These are phyloP conservation scores for Blepharisma undulans DNA, from an alignment of 169 alveolate genomes.

Conservation along the genomic window DNA sequence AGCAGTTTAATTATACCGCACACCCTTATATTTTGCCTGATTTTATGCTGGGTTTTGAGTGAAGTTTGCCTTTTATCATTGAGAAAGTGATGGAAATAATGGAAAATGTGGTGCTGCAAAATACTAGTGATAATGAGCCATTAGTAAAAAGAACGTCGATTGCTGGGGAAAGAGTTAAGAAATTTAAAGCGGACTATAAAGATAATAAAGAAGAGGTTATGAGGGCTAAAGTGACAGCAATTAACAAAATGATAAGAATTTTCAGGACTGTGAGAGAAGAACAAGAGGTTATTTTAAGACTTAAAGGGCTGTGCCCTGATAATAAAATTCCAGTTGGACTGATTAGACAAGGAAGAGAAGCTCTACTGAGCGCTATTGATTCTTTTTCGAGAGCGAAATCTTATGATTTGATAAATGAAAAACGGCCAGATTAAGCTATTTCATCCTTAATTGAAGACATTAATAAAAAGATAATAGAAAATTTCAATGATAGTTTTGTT, in stretches of 20 bases:
- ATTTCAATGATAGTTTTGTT: too few relatives aligned
- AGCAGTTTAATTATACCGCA: conserved; percentile 84
- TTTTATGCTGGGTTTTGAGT: conserved; percentile 95
- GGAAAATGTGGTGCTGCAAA: neutral
- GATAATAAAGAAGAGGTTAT: neutral
- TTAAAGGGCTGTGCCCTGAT: conserved; percentile 95
- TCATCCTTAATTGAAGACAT: neutral
- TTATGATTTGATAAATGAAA: conserved; percentile 84
- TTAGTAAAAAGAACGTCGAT: neutral
- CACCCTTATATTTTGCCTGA: conserved; percentile 94
- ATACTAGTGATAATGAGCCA: neutral
- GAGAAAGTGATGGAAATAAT: conserved; percentile 86
- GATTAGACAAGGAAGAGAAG: conserved; percentile 88
- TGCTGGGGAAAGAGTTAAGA: neutral
- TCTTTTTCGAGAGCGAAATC: conserved; percentile 78
- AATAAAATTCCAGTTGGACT: conserved; percentile 93
- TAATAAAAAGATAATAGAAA: too few relatives aligned
- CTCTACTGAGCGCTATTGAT: conserved; percentile 83
- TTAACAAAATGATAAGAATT: conserved; percentile 19
- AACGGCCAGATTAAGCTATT: conserved; percentile 67
- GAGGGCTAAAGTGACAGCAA: conserved; percentile 5
- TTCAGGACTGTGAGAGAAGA: conserved; percentile 23
- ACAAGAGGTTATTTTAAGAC: conserved; percentile 76
- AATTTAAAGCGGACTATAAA: neutral
- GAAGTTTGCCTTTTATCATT: conserved; percentile 97